These are phyloP conservation scores for Aspergillus heteromorphus DNA, from an alignment of 495 filamentous ascomycete species.

Conservation along the genomic window DNA sequence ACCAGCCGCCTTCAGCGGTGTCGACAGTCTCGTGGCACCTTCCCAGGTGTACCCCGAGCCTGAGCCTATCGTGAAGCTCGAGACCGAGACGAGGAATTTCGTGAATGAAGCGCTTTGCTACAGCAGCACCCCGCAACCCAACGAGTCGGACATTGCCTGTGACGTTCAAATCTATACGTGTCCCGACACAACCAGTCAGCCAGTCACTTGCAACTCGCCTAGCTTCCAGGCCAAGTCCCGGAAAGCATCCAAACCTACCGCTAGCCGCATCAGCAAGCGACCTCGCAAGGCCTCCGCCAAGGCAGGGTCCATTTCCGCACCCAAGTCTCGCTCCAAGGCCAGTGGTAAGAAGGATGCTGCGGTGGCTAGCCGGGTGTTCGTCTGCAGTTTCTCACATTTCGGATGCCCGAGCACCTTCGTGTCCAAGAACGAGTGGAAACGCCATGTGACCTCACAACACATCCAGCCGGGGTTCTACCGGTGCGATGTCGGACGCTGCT, in stretches of 20 bases:
- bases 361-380: conserved; percentile 58
- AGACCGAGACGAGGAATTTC: background rate
- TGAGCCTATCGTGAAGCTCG: conserved; percentile 5
- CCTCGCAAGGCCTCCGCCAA: conserved; percentile 8
- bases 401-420: conserved; percentile 82
- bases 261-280: background rate
- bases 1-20: conserved; percentile 12
- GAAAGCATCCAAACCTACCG: background rate
- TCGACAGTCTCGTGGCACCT: conserved; percentile 10
- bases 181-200: background rate
- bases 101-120: background rate
- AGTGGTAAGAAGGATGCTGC: conserved; percentile 14
- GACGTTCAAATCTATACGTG: background rate
- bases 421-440: conserved; percentile 96
- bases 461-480: conserved; percentile 73
- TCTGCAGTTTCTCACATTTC: conserved; percentile 76
- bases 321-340: conserved; percentile 4
- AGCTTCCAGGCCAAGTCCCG: background rate
- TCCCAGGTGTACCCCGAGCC: conserved; percentile 6
- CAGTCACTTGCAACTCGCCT: background rate
- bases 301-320: conserved; percentile 8
- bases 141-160: background rate
- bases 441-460: conserved; percentile 80
- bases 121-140: background rate
- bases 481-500: conserved; percentile 66